Evolutionary conservation across 2,329 filamentous ascomycete species (phyloP).

Genomic region (Exutisphaerella laricina): DNA sequence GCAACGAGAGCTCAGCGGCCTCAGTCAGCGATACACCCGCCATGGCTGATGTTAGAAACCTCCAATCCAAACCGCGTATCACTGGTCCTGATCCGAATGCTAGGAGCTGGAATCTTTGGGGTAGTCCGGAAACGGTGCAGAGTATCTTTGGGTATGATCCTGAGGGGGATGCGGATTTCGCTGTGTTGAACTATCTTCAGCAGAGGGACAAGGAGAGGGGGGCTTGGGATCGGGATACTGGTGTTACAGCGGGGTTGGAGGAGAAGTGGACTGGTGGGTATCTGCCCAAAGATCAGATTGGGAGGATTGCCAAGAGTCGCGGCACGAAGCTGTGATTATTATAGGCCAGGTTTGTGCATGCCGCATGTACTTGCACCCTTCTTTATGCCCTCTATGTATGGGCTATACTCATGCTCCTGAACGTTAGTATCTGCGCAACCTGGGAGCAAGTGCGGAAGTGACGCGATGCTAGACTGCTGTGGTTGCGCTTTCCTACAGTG

Average conservation of each 20-base stretch:
- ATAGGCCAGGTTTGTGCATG: too few relatives aligned
- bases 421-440: too few relatives aligned
- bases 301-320: slow-evolving; percentile 14
- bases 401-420: too few relatives aligned
- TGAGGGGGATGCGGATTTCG: slow-evolving; percentile 32
- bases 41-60: slow-evolving; percentile 32
- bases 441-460: too few relatives aligned
- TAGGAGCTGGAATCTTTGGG: slow-evolving; percentile 37
- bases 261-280: slow-evolving; percentile 34
- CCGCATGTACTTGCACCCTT: too few relatives aligned
- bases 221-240: too few relatives aligned
- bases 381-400: too few relatives aligned
- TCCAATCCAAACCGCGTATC: slow-evolving; percentile 24
- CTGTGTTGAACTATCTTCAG: slow-evolving; percentile 25
- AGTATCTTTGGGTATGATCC: slow-evolving; percentile 37
- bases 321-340: slow-evolving; percentile 13
- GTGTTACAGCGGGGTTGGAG: slow-evolving; percentile 26
- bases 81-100: slow-evolving; percentile 23
- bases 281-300: slow-evolving; percentile 20
- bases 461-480: too few relatives aligned
- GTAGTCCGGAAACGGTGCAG: slow-evolving; percentile 33
- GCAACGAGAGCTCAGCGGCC: slow-evolving; percentile 7
- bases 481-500: too few relatives aligned
- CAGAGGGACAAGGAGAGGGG: slow-evolving; percentile 23
- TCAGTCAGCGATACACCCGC: slow-evolving; percentile 12